phyloP scores from a whole-genome alignment of 2,329 filamentous ascomycete species.

The Microthyrium microscopicum region DNA sequence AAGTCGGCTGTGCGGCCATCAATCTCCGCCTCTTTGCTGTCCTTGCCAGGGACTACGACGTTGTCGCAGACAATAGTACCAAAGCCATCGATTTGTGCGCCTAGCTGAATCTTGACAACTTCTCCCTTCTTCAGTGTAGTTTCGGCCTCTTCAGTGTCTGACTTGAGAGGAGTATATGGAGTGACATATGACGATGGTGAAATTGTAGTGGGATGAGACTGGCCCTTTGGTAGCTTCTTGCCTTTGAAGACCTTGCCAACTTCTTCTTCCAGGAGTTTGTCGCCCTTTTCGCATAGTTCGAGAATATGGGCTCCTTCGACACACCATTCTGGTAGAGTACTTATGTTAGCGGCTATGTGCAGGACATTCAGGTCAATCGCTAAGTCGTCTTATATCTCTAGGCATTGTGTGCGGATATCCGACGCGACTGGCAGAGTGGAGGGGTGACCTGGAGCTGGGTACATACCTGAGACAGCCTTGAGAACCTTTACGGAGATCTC shows the following conservation, averaged over 20 bases:
- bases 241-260: constrained; percentile 92
- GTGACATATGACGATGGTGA: constrained; percentile 90
- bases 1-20: constrained; percentile 72
- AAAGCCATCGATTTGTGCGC: constrained; percentile 95
- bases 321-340: constrained; percentile 52
- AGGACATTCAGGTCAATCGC: too few relatives aligned
- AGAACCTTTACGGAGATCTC: constrained; percentile 93
- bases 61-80: constrained; percentile 93
- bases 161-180: constrained; percentile 81
- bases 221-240: constrained; percentile 92
- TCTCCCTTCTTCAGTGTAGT: constrained; percentile 69
- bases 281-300: constrained; percentile 85
- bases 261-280: constrained; percentile 88
- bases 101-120: constrained; percentile 94
- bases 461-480: constrained; percentile 53
- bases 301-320: constrained; percentile 72
- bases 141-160: constrained; percentile 72
- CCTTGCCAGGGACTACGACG: constrained; percentile 53
- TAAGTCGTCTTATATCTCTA: too few relatives aligned
- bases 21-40: too few relatives aligned
- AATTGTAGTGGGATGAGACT: constrained; percentile 86
- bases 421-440: constrained; percentile 1
- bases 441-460: constrained; percentile 8
- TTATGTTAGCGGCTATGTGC: too few relatives aligned
- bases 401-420: too few relatives aligned